Evolutionary conservation across 345 rosid genomes (phyloP).

Genomic region (Conringia planisiliqua): DNA sequence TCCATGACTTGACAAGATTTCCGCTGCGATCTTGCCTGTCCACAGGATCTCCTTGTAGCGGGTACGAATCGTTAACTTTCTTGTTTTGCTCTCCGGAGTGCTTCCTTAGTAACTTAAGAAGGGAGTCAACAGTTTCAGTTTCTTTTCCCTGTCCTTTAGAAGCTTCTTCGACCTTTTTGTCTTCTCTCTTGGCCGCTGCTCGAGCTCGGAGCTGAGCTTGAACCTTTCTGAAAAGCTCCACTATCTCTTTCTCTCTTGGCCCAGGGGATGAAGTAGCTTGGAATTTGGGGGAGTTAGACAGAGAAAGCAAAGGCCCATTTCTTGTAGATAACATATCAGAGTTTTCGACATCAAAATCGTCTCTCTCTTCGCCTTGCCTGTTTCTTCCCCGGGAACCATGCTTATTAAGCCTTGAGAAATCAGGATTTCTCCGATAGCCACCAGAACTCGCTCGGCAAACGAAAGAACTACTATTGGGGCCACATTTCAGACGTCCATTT

Average conservation of each 20-base stretch:
- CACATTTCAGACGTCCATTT: slow-evolving; percentile 38
- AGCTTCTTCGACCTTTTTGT: slow-evolving; percentile 48
- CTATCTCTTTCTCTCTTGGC: slow-evolving; percentile 81
- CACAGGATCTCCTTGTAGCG: slow-evolving; percentile 6
- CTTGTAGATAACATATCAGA: slow-evolving; percentile 53
- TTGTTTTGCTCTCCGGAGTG: slow-evolving; percentile 70
- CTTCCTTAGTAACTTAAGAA: slow-evolving; percentile 74
- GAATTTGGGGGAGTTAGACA: slow-evolving; percentile 55
- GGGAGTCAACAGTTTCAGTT: slow-evolving; percentile 74
- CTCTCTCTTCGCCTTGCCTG: slow-evolving; percentile 57
- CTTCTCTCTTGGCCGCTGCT: slow-evolving; percentile 66
- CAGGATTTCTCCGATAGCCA: slow-evolving; percentile 65
- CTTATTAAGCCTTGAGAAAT: slow-evolving; percentile 60
- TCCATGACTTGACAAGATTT: slow-evolving; percentile 16
- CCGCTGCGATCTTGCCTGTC: slow-evolving; percentile 40
- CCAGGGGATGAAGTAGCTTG: slow-evolving; percentile 81
- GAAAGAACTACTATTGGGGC: slow-evolving; percentile 37
- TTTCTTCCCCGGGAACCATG: slow-evolving; percentile 60
- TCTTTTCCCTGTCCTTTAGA: slow-evolving; percentile 55
- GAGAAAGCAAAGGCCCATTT: slow-evolving; percentile 59
- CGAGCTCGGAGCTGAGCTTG: slow-evolving; percentile 85
- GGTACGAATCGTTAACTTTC: slow-evolving; percentile 36
- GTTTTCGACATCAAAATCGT: slow-evolving; percentile 52
- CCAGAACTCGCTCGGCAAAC: slow-evolving; percentile 60
- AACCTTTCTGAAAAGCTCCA: slow-evolving; percentile 81